A percentile compares a stretch with the other conserved stretches of the same genome.
These are phyloP conservation scores for Gastrodia elata DNA, from an alignment of 106 monocot genomes.

Conservation along the genomic window DNA sequence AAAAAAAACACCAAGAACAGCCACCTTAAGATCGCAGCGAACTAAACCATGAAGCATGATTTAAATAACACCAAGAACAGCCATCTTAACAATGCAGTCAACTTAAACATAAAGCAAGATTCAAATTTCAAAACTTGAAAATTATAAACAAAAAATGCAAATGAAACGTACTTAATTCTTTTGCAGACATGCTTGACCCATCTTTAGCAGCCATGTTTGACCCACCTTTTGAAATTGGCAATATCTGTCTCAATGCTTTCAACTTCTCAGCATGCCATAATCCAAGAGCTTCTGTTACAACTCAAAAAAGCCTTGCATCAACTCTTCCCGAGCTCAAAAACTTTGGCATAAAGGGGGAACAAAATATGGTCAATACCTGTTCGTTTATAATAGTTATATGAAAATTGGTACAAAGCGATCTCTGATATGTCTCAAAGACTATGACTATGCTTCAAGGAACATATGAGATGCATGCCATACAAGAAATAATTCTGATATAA, in stretches of 20 bases:
- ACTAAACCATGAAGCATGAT: not conserved
- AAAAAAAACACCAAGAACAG: not conserved
- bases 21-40: not conserved
- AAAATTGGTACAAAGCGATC: too few relatives aligned
- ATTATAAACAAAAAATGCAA: not conserved
- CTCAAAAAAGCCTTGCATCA: not conserved
- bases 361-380: too few relatives aligned
- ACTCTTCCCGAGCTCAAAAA: too few relatives aligned
- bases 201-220: constrained; percentile 12
- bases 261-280: constrained; percentile 54
- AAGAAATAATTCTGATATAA: not conserved
- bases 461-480: not conserved
- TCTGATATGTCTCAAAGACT: too few relatives aligned
- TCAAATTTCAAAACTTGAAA: not conserved
- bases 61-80: not conserved
- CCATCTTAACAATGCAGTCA: not conserved
- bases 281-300: constrained; percentile 44
- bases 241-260: constrained; percentile 25
- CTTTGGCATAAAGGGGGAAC: too few relatives aligned
- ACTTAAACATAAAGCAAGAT: not conserved
- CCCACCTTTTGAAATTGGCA: constrained; percentile 16
- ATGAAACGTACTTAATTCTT: constrained; percentile 42
- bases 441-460: not conserved
- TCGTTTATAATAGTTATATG: too few relatives aligned
- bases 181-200: constrained; percentile 11